phyloP scores from a whole-genome alignment of 192 early-diverging fungal species.

The Umbelopsis vinacea region DNA sequence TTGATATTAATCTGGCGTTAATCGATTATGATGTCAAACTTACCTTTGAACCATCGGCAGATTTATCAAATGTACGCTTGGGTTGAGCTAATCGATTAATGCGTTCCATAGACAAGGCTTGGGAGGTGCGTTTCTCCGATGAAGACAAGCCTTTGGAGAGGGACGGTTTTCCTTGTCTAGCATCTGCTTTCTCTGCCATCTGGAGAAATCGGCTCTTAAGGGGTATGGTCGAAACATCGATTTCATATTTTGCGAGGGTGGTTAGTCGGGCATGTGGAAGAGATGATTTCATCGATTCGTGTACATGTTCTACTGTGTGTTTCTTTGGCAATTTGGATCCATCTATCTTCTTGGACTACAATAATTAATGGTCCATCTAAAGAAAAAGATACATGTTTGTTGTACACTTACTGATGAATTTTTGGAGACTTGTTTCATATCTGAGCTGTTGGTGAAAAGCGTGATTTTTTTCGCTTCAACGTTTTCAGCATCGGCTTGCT shows the following conservation, averaged over 20 bases:
- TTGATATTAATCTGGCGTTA: background rate
- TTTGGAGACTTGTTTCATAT: background rate
- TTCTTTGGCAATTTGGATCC: background rate
- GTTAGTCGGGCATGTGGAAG: background rate
- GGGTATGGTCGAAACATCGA: background rate
- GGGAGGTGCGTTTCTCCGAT: background rate
- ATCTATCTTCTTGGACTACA: background rate
- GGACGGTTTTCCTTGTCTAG: background rate
- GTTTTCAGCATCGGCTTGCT: background rate
- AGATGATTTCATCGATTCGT: background rate
- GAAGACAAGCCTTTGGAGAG: background rate
- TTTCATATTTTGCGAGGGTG: conserved; percentile 3
- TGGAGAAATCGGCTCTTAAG: conserved; percentile 10
- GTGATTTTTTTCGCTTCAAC: background rate
- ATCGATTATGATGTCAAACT: background rate
- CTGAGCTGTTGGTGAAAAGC: background rate
- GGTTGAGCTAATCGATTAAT: conserved; percentile 13
- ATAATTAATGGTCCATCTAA: background rate
- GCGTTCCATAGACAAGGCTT: background rate
- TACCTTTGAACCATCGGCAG: background rate
- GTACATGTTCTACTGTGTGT: conserved; percentile 2
- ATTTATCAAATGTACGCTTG: background rate
- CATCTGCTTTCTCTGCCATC: conserved; percentile 1
- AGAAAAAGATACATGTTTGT: background rate
- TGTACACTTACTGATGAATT: background rate